phyloP scores from a whole-genome alignment of 2,329 filamentous ascomycete species.

The Trichoderma koningiopsis region DNA sequence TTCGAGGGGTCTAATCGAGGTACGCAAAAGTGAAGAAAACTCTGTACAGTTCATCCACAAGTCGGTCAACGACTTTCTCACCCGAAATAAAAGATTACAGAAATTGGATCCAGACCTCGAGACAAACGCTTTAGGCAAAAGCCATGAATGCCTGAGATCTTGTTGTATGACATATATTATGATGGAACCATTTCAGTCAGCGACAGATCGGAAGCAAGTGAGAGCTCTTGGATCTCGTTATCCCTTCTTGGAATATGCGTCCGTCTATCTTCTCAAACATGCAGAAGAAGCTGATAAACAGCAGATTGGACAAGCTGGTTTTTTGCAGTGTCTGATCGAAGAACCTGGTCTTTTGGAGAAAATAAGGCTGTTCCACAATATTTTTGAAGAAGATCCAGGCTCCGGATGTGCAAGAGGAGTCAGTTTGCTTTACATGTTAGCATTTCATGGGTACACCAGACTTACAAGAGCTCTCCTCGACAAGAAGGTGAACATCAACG shows the following conservation, averaged over 20 bases:
- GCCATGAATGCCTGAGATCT: not conserved
- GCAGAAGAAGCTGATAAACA: not conserved
- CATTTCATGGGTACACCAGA: not conserved
- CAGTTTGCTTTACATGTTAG: not conserved
- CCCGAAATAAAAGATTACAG: not conserved
- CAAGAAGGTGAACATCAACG: not conserved
- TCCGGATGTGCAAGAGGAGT: not conserved
- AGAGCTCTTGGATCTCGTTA: not conserved
- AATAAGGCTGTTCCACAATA: not conserved
- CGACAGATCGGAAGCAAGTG: accelerated
- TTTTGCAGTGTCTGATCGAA: accelerated
- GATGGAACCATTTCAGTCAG: not conserved
- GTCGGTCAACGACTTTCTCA: not conserved
- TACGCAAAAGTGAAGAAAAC: not conserved
- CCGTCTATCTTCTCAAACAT: not conserved
- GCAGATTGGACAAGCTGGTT: not conserved
- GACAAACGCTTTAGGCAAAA: not conserved
- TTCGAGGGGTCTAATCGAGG: not conserved
- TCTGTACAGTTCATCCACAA: not conserved
- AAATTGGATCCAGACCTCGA: not conserved
- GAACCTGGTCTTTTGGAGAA: accelerated
- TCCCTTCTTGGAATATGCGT: not conserved
- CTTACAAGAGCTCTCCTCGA: not conserved
- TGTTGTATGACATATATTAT: not conserved
- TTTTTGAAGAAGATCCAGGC: not conserved